Conservation (phyloP, 805 yeast genomes). For the Starmerella apis region DNA sequence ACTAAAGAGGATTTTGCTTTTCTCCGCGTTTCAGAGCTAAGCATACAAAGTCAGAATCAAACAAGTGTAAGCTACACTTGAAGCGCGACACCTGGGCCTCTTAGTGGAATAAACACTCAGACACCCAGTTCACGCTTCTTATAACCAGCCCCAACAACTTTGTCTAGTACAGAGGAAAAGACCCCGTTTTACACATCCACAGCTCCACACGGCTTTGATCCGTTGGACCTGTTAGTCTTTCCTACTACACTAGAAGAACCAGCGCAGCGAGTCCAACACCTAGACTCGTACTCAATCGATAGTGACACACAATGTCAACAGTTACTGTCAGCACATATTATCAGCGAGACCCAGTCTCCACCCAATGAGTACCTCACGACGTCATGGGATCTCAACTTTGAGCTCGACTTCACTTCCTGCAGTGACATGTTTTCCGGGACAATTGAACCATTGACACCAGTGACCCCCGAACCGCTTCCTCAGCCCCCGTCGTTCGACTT, state of each 20-base stretch:
- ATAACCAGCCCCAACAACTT: not conserved
- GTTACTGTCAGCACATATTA: not conserved
- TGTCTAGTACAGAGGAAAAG: slow-evolving; percentile 18
- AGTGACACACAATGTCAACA: not conserved
- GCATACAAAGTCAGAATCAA: not conserved
- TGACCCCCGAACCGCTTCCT: not conserved
- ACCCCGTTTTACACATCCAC: slow-evolving; percentile 10
- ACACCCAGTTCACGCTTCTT: slow-evolving; percentile 8
- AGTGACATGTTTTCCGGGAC: not conserved
- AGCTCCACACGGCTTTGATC: slow-evolving; percentile 18
- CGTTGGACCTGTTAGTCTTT: slow-evolving; percentile 18
- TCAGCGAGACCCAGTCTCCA: not conserved
- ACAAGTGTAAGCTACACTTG: slow-evolving; percentile 3
- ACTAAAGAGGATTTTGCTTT: not conserved
- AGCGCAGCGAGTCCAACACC: not conserved
- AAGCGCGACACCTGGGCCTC: slow-evolving; percentile 9
- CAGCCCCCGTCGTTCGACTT: slow-evolving; percentile 1
- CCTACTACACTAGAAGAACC: slow-evolving; percentile 4
- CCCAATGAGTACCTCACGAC: not conserved
- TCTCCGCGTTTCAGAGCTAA: not conserved
- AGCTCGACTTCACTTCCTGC: not conserved
- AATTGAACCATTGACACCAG: not conserved
- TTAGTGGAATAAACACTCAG: not conserved
- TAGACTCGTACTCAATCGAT: not conserved
- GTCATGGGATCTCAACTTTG: not conserved